Percentiles rank a stretch among this genome's conserved stretches.
These are phyloP conservation scores for Mortierella alpina DNA, from an alignment of 192 early-diverging fungal species.

Conservation along the genomic window DNA sequence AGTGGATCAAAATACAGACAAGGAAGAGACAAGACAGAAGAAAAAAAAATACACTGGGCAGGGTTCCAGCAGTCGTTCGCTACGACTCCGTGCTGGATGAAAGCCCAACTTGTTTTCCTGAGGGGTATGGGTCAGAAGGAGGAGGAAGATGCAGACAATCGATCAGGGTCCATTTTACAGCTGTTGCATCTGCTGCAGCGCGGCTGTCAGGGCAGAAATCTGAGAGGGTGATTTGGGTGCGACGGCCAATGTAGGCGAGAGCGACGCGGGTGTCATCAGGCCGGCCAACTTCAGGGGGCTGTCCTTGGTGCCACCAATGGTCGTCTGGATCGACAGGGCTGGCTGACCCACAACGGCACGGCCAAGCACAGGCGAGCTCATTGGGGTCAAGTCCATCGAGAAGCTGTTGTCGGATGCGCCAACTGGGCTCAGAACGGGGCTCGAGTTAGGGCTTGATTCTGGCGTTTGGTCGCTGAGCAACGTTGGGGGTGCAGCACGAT, in stretches of 20 bases:
- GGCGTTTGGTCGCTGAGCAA: constrained; percentile 28
- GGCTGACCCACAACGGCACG: constrained; percentile 17
- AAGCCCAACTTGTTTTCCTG: not conserved
- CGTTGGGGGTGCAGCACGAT: not conserved
- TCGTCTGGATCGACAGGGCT: constrained; percentile 41
- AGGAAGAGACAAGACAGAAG: not conserved
- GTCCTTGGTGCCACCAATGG: constrained; percentile 12
- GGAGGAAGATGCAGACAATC: not conserved
- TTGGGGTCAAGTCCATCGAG: constrained; percentile 29
- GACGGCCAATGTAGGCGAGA: constrained; percentile 27
- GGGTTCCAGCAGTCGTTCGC: too few relatives aligned
- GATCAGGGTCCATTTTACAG: not conserved
- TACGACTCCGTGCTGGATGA: too few relatives aligned
- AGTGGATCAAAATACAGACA: constrained; percentile 6
- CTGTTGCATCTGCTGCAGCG: constrained; percentile 7
- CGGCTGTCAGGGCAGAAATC: constrained; percentile 46
- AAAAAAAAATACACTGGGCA: not conserved
- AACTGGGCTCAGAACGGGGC: constrained; percentile 33
- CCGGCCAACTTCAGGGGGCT: constrained; percentile 15
- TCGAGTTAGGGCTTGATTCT: constrained; percentile 47
- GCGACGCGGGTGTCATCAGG: constrained; percentile 41
- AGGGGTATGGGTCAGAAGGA: not conserved
- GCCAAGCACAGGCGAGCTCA: constrained; percentile 31
- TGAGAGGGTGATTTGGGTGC: constrained; percentile 36
- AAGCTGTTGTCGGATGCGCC: not conserved